phyloP scores from a whole-genome alignment of 1,139 yeast species.

The Scheffersomyces stambukii region DNA sequence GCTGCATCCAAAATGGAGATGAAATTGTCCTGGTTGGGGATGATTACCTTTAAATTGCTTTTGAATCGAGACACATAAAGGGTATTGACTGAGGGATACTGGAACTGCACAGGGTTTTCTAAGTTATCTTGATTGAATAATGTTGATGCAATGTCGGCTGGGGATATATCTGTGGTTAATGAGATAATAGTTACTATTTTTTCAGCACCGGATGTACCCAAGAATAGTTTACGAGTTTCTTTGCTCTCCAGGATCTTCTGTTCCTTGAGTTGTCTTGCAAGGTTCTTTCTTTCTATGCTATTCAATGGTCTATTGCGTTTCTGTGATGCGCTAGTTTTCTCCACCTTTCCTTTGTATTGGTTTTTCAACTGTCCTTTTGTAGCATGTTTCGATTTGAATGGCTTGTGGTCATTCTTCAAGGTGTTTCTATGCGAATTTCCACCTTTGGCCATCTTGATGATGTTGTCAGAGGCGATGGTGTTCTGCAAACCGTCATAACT shows the following conservation, averaged over 20 bases:
- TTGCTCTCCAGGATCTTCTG: constrained; percentile 59
- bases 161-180: constrained; percentile 66
- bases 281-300: constrained; percentile 74
- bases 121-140: constrained; percentile 34
- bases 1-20: constrained; percentile 79
- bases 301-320: constrained; percentile 45
- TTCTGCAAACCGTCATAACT: background rate
- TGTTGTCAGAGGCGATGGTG: background rate
- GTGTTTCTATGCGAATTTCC: constrained; percentile 82
- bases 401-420: constrained; percentile 77
- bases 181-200: constrained; percentile 80
- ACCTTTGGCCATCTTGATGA: constrained; percentile 47
- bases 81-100: constrained; percentile 45
- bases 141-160: constrained; percentile 52
- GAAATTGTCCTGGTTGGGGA: constrained; percentile 69
- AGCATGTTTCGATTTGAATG: constrained; percentile 87
- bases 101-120: constrained; percentile 28
- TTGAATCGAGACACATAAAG: constrained; percentile 62
- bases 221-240: constrained; percentile 62
- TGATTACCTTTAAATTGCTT: constrained; percentile 66
- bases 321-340: constrained; percentile 42
- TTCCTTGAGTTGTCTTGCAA: constrained; percentile 72
- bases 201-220: constrained; percentile 76
- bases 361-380: constrained; percentile 86
- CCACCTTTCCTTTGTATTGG: constrained; percentile 82